Evolutionary conservation across 2,329 filamentous ascomycete genomes (phyloP).

Genomic region (Alternaria tenuissima): DNA sequence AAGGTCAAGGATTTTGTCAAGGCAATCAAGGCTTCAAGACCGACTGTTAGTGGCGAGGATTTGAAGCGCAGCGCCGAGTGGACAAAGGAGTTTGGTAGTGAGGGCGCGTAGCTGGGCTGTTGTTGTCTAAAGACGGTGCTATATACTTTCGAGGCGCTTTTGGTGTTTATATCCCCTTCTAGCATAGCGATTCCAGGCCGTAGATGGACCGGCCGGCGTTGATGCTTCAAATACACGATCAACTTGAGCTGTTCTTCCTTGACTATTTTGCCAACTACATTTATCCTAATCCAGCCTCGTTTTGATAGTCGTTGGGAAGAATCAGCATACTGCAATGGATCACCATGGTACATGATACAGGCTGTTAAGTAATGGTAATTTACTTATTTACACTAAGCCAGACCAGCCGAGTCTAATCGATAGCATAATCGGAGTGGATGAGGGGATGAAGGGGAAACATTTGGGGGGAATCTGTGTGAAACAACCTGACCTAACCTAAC

Average conservation of each 20-base stretch:
- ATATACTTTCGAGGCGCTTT: slow-evolving; percentile 20
- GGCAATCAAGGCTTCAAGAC: slow-evolving; percentile 85
- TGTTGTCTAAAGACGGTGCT: background rate
- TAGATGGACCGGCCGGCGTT: slow-evolving; percentile 6
- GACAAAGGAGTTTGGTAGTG: slow-evolving; percentile 96
- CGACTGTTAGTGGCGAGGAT: slow-evolving; percentile 89
- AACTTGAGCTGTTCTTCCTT: background rate
- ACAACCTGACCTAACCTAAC: slow-evolving; percentile 19
- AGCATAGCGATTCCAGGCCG: slow-evolving; percentile 16
- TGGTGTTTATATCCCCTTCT: slow-evolving; percentile 19
- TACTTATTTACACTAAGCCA: background rate
- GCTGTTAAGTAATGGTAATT: background rate
- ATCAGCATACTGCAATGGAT: background rate
- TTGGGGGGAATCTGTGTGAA: slow-evolving; percentile 32
- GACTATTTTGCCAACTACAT: background rate
- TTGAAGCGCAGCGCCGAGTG: slow-evolving; percentile 85
- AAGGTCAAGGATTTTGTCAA: slow-evolving; percentile 92
- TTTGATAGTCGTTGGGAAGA: background rate
- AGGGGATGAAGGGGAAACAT: slow-evolving; percentile 7
- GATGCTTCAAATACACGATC: slow-evolving; percentile 1
- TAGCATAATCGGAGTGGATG: slow-evolving; percentile 2
- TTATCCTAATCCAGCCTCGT: background rate
- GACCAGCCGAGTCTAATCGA: slow-evolving; percentile 4
- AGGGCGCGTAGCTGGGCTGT: slow-evolving; percentile 66
- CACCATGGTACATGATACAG: background rate